Evolutionary conservation across 495 filamentous ascomycete species (phyloP).

Genomic region (Cudoniella acicularis): DNA sequence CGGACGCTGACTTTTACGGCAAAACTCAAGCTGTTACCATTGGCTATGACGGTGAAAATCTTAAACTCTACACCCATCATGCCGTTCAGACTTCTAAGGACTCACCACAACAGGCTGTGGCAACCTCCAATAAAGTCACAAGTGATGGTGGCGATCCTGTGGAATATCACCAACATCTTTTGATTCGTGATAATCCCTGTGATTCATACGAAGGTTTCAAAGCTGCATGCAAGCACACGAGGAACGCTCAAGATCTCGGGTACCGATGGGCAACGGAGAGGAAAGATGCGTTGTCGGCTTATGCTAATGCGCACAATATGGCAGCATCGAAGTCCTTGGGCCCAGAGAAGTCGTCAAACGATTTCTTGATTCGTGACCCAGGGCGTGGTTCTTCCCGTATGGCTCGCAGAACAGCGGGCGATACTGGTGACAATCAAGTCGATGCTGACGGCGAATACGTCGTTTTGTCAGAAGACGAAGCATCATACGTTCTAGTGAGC

Average conservation of each 20-base stretch:
- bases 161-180: background rate
- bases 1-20: conserved; percentile 5
- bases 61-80: background rate
- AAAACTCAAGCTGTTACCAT: conserved; percentile 9
- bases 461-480: too few relatives aligned
- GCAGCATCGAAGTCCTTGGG: too few relatives aligned
- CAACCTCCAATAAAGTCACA: background rate
- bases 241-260: conserved; percentile 4
- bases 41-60: background rate
- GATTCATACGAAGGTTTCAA: background rate
- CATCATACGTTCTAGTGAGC: too few relatives aligned
- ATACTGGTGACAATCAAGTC: too few relatives aligned
- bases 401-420: too few relatives aligned
- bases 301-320: background rate
- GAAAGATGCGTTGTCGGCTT: background rate
- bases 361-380: too few relatives aligned
- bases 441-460: too few relatives aligned
- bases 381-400: too few relatives aligned
- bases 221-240: conserved; percentile 2
- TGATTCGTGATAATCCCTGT: background rate
- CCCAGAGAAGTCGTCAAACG: too few relatives aligned
- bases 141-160: too few relatives aligned
- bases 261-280: background rate
- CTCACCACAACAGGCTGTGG: background rate
- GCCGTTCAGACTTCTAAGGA: background rate